Conservation (phyloP, 2,329 filamentous ascomycete species). For the Colletotrichum liaoningense region DNA sequence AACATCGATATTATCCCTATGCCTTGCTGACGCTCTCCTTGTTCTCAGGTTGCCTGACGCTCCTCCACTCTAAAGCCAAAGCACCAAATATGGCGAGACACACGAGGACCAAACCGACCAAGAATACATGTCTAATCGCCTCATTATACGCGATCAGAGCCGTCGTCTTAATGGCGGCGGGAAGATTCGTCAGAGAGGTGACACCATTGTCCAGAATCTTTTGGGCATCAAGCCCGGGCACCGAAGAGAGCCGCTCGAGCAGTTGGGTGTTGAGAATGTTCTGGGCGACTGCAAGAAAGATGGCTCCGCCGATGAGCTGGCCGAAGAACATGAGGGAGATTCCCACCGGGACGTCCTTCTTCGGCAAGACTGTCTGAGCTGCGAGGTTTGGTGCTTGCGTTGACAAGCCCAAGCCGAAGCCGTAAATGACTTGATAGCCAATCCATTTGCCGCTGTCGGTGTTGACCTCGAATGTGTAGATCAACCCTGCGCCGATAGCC, state of each 20-base stretch:
- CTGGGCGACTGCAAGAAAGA: constrained; percentile 64
- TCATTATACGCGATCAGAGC: constrained; percentile 63
- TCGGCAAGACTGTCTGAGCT: constrained; percentile 55
- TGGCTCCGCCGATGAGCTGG: constrained; percentile 54
- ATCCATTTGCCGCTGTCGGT: constrained; percentile 43
- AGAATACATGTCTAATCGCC: constrained; percentile 64
- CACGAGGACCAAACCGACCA: constrained; percentile 62
- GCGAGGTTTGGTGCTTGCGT: constrained; percentile 58
- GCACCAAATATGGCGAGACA: constrained; percentile 61
- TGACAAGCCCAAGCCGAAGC: constrained; percentile 43
- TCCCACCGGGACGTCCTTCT: constrained; percentile 57
- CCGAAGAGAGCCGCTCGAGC: constrained; percentile 48
- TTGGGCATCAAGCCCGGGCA: constrained; percentile 47
- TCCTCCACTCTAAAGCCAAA: constrained; percentile 66
- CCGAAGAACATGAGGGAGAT: constrained; percentile 57
- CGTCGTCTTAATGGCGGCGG: background rate
- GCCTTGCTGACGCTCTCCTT: background rate
- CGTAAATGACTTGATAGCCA: constrained; percentile 41
- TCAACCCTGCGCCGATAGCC: constrained; percentile 45
- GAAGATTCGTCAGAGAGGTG: constrained; percentile 38
- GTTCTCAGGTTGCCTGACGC: constrained; percentile 35
- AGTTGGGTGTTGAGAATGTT: constrained; percentile 62
- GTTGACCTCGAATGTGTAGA: constrained; percentile 47
- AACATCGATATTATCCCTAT: background rate
- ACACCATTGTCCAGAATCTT: constrained; percentile 49